Evolutionary conservation across 345 rosid species (phyloP).

Genomic region (Crucihimalaya himalaica): DNA sequence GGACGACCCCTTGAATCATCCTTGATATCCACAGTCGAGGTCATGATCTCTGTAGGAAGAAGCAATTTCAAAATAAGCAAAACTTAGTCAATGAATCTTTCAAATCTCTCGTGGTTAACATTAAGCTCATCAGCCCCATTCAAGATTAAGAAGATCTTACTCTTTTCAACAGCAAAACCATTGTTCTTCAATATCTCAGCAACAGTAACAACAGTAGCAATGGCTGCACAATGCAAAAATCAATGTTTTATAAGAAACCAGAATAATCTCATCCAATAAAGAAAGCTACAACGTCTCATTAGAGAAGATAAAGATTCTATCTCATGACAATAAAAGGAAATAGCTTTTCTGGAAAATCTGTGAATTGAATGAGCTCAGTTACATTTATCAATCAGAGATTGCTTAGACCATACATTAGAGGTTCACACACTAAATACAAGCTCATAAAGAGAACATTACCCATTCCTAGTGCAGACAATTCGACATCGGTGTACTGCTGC

Average conservation of each 20-base stretch:
- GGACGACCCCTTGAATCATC: slow-evolving; percentile 81
- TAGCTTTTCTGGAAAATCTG: neutral
- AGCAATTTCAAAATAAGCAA: neutral
- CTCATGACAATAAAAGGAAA: neutral
- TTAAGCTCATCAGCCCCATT: neutral
- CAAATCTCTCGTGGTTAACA: neutral
- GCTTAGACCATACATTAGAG: slow-evolving; percentile 4
- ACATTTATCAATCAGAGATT: neutral
- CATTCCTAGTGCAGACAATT: slow-evolving; percentile 96
- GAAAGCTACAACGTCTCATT: neutral
- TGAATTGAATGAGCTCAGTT: slow-evolving; percentile 26
- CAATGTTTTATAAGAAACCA: slow-evolving; percentile 8
- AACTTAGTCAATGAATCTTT: neutral
- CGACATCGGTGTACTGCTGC: slow-evolving; percentile 89
- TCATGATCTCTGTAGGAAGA: slow-evolving; percentile 62
- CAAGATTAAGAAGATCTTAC: slow-evolving; percentile 45
- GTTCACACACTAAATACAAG: neutral
- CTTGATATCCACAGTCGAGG: slow-evolving; percentile 82
- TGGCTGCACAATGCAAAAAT: slow-evolving; percentile 56
- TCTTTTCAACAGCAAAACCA: slow-evolving; percentile 87
- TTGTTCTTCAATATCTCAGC: slow-evolving; percentile 92
- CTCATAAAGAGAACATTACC: slow-evolving; percentile 50
- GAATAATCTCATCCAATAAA: neutral
- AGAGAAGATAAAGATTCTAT: neutral
- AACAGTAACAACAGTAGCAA: slow-evolving; percentile 84